phyloP scores from a whole-genome alignment of 2,329 filamentous ascomycete genomes.

The Xylariales sp. region DNA sequence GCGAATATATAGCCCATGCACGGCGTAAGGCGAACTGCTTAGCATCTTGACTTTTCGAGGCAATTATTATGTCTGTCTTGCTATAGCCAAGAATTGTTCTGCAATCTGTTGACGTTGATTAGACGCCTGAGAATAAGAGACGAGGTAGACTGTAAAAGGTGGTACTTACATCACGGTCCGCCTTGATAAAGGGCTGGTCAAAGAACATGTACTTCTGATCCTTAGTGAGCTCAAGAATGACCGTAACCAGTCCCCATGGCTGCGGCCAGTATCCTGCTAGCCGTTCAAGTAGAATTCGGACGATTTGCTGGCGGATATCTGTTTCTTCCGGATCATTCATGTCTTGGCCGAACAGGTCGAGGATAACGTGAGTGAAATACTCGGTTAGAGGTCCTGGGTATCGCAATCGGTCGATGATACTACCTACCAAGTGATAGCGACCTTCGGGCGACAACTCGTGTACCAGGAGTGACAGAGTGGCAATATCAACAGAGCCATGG shows the following conservation, averaged over 20 bases:
- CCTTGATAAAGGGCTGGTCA: conserved; percentile 91
- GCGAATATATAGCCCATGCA: conserved; percentile 8
- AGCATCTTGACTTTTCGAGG: neutral
- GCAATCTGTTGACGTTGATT: conserved; percentile 44
- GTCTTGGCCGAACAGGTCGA: conserved; percentile 87
- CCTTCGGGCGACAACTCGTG: conserved; percentile 80
- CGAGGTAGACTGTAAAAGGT: neutral
- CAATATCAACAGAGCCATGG: conserved; percentile 73
- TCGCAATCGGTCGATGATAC: conserved; percentile 91
- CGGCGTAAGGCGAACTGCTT: neutral
- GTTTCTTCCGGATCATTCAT: conserved; percentile 78
- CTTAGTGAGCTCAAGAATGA: conserved; percentile 88
- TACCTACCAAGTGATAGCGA: conserved; percentile 84
- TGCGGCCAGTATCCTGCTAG: conserved; percentile 90
- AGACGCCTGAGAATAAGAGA: neutral
- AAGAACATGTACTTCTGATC: conserved; percentile 93
- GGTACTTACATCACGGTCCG: conserved; percentile 79
- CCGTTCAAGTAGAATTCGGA: conserved; percentile 87
- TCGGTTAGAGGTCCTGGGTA: conserved; percentile 90
- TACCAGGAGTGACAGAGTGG: conserved; percentile 79
- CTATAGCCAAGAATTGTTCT: conserved; percentile 47
- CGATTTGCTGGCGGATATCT: conserved; percentile 90
- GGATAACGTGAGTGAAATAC: conserved; percentile 88
- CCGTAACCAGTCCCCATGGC: conserved; percentile 93
- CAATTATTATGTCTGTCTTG: conserved; percentile 42